A percentile compares a stretch with the other conserved stretches of the same genome.
These are phyloP conservation scores for Botryotinia calthae DNA, from an alignment of 2,329 filamentous ascomycete species.

Conservation along the genomic window DNA sequence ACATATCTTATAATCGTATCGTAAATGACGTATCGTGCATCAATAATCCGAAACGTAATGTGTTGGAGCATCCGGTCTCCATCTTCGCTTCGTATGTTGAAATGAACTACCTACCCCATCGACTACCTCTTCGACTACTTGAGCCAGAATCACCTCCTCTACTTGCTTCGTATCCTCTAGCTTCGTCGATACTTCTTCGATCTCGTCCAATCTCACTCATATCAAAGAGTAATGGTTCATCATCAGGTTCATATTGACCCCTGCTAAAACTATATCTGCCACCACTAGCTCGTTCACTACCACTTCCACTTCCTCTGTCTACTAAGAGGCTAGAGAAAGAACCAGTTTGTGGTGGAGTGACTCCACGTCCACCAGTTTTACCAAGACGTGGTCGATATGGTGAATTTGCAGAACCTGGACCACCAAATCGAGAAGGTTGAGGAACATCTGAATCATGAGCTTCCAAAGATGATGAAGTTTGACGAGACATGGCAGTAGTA, in stretches of 20 bases:
- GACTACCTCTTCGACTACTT: constrained; percentile 36
- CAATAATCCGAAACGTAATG: constrained; percentile 29
- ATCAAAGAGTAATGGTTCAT: constrained; percentile 69
- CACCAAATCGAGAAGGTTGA: constrained; percentile 31
- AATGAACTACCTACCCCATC: constrained; percentile 32
- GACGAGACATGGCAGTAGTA: constrained; percentile 31
- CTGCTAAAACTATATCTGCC: constrained; percentile 47
- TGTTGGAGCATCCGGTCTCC: constrained; percentile 14
- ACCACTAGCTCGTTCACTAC: constrained; percentile 40
- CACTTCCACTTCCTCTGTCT: constrained; percentile 37
- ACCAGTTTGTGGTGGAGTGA: constrained; percentile 37
- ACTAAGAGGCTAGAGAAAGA: constrained; percentile 39
- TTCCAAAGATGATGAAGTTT: constrained; percentile 36
- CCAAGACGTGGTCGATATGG: constrained; percentile 38
- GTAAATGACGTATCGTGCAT: constrained; percentile 33
- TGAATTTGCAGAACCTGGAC: constrained; percentile 34
- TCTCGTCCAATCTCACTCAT: constrained; percentile 66
- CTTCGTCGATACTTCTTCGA: constrained; percentile 57
- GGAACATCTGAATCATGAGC: constrained; percentile 31
- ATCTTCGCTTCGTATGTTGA: constrained; percentile 19
- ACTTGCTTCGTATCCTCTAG: constrained; percentile 31
- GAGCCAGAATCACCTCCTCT: constrained; percentile 35
- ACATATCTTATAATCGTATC: constrained; percentile 28
- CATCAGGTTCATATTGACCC: constrained; percentile 53
- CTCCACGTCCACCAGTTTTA: constrained; percentile 35